Conservation (phyloP, 192 early-diverging fungal genomes). For the Gamsiella multidivaricata region DNA sequence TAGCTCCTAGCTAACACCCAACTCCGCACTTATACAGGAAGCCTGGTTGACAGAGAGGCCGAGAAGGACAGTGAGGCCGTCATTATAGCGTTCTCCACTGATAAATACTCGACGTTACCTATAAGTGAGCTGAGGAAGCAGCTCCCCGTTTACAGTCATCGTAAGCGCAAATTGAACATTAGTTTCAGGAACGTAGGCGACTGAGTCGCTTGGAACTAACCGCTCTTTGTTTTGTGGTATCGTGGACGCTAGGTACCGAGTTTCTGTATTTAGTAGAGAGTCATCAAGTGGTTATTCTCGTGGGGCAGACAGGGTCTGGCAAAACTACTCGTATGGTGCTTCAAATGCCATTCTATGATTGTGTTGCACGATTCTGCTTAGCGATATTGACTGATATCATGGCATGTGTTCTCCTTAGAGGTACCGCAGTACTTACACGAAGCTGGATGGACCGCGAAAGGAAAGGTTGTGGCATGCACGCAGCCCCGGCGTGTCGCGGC, state of each 20-base stretch:
- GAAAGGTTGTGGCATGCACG: constrained; percentile 76
- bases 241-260: constrained; percentile 52
- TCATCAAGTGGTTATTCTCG: constrained; percentile 76
- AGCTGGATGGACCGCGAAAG: constrained; percentile 73
- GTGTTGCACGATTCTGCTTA: too few relatives aligned
- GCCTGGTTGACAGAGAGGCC: constrained; percentile 69
- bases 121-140: constrained; percentile 82
- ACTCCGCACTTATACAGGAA: too few relatives aligned
- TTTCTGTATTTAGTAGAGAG: constrained; percentile 75
- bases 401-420: constrained; percentile 57
- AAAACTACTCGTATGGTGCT: constrained; percentile 81
- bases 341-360: too few relatives aligned
- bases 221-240: neutral
- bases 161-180: constrained; percentile 50
- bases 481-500: constrained; percentile 82
- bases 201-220: neutral
- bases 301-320: constrained; percentile 84
- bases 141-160: constrained; percentile 90
- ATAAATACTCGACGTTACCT: constrained; percentile 70
- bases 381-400: neutral
- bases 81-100: constrained; percentile 59
- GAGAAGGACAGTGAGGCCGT: constrained; percentile 67
- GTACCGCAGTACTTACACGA: constrained; percentile 84
- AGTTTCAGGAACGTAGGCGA: neutral
- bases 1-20: too few relatives aligned